phyloP scores from a whole-genome alignment of 2,329 filamentous ascomycete genomes.

The Phoma sp. region DNA sequence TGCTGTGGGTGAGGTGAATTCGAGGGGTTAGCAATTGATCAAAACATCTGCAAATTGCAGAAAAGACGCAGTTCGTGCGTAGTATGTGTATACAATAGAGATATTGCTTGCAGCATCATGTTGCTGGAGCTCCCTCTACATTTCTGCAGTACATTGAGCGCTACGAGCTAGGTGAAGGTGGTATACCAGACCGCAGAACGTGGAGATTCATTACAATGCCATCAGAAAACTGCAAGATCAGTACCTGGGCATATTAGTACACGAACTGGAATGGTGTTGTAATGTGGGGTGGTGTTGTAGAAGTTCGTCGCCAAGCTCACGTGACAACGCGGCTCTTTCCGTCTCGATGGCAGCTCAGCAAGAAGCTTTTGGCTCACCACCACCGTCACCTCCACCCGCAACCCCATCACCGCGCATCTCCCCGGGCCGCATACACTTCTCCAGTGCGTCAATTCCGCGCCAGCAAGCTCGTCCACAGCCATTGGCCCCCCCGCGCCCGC shows the following conservation, averaged over 20 bases:
- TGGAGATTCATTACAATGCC: too few species aligned
- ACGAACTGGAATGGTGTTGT: neutral
- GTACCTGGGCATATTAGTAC: neutral
- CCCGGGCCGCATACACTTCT: constrained; percentile 35
- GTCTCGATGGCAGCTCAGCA: constrained; percentile 23
- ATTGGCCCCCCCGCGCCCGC: constrained; percentile 35
- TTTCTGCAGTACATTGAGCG: too few species aligned
- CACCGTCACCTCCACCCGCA: constrained; percentile 36
- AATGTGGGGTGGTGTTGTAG: constrained; percentile 1
- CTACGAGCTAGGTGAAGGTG: too few species aligned
- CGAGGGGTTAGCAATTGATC: constrained; percentile 3
- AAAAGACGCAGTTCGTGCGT: neutral
- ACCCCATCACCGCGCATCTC: constrained; percentile 47
- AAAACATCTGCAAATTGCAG: neutral
- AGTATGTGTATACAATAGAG: neutral
- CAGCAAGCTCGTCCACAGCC: constrained; percentile 22
- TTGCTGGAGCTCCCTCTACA: too few species aligned
- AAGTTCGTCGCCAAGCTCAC: constrained; percentile 28
- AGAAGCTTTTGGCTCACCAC: constrained; percentile 43
- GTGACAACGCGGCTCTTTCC: constrained; percentile 34
- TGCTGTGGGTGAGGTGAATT: constrained; percentile 1
- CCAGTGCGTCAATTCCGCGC: constrained; percentile 40
- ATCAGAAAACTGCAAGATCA: too few species aligned
- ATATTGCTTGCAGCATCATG: too few species aligned
- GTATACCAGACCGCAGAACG: too few species aligned